Base-by-base conservation (phyloP, 1,284 basidiomycete genomes). In the Psilocybe mexicana region DNA sequence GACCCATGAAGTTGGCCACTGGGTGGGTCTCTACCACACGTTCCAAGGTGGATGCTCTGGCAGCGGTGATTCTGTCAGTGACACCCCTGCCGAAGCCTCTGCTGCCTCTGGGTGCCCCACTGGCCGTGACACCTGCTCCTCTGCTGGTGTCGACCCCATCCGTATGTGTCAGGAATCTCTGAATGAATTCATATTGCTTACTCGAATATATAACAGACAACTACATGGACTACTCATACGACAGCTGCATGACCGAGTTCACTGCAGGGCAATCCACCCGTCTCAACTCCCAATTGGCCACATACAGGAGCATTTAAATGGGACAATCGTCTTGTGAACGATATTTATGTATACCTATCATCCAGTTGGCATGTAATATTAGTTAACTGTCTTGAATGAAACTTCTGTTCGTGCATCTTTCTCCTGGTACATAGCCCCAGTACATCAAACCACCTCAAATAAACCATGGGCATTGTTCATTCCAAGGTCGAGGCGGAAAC, bases 21-120 rank as follows among this genome's bases (percentile, higher is more conserved):
- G 80, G 81, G 76, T 82, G 61, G 82, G 83, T 40, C 74, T 84
- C 28, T 83, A 81, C 70, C 83, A 85, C 67, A 81, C 82, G 35
- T 86, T 84, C 74, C 79, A 85, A 65, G 82, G 82, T 36, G 82
- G 83, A 3, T 85, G 82, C 74, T 63, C 61, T 36, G 74, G 74
- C 42, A 52, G 71, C 12, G 83, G 83, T 18, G 83, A 86, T 65
- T 65, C 58, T 26, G 82, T 86, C 55, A 64, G 67, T 40, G 84
- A 85, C 62, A 84, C 83, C 2, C 78, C 81, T 23, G 65, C 78
- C 26, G 81, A 82, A 68, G 72, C 74, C 1, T 68, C 67, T 14
- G 58, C 79, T 60, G 77, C 79, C 3, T 74, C 61, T 40, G 79
- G 79, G 10, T 83, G 80, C 69, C 80, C 79, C 30, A 73, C 67